Evolutionary conservation across 805 yeast genomes (phyloP).

Genomic region (Lipomyces kockii): DNA sequence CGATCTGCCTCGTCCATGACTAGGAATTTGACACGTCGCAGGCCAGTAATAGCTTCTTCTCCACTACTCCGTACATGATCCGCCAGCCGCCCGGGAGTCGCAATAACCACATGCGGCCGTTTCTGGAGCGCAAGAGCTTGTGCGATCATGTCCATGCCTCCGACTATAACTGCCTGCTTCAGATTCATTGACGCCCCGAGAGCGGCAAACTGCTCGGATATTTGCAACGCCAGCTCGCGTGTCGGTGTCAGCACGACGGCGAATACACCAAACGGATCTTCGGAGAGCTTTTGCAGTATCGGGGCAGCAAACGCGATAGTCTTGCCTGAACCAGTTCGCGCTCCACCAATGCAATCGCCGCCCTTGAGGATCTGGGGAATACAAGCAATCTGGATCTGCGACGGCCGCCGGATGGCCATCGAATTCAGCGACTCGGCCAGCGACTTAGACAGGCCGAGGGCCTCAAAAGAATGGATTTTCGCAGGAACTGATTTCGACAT

Average conservation of each 20-base stretch:
- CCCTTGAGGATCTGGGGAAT: conserved; percentile 83
- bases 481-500: not conserved
- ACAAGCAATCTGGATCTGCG: conserved; percentile 84
- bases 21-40: conserved; percentile 75
- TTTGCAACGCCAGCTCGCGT: conserved; percentile 92
- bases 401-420: conserved; percentile 83
- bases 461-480: conserved; percentile 49
- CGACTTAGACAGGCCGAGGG: conserved; percentile 85
- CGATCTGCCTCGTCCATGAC: conserved; percentile 98
- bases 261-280: conserved; percentile 90
- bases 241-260: conserved; percentile 91
- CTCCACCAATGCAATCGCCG: conserved; percentile 93
- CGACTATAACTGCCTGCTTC: conserved; percentile 81
- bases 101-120: conserved; percentile 91
- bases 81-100: conserved; percentile 96
- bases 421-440: conserved; percentile 75
- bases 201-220: conserved; percentile 95
- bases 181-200: conserved; percentile 88
- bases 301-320: conserved; percentile 98
- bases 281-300: conserved; percentile 91
- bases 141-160: conserved; percentile 92
- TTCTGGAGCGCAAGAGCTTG: conserved; percentile 82
- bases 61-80: conserved; percentile 89
- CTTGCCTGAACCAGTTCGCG: conserved; percentile 97
- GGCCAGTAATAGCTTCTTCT: conserved; percentile 80